Evolutionary conservation across 768 basidiomycete genomes (phyloP), one percentile per base, ranked within the genome.

Genomic region (Boletellus ananas): DNA sequence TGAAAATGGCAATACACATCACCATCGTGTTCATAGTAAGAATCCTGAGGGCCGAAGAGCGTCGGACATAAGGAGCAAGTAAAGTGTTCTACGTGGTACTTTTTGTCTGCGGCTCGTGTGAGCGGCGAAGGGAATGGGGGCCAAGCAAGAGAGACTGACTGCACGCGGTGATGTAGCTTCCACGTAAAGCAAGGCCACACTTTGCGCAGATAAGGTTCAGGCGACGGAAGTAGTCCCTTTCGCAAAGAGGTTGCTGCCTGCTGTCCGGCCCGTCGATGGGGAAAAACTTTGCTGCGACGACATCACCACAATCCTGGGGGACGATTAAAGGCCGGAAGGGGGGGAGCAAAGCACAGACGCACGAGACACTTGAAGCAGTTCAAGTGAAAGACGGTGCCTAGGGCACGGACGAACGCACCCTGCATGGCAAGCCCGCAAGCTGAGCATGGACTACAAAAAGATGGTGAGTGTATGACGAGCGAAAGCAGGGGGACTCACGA

Each of bases 1-100:
- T 99, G 96, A 73, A 90, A 98, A 70, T 99, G 96, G 66, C 96
- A 99, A 69, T 89, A 99, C 21, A 98, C 96, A 63, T 94, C 85
- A n/a, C 88, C 90, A 57, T 91, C 90, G 65, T 98, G 96, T 68
- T 99, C 96, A 67, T 99, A 99, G 72, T 99, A 99, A 45, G 94
- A 96, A 71, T 98, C 96, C 64, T 95, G 91, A 4, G 95, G 94
- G 6, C 96, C 96, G 63, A 99, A 98, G 35, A 97, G 79, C 13
- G 89, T 94, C 42, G 95, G 80, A 72, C 96, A 98, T 50, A 94
- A 84, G 6, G 94, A 95, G 73, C 96, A 99, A 42, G 94, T 96
- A 68, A 99, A 99, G 68, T 98, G 96, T 72, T 99, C 96, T 58
- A 98, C 94, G 69, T 99, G 95, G 71, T 85, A 99, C 71, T 99